These are phyloP conservation scores for Coemansia javaensis DNA, from an alignment of 192 early-diverging fungal genomes.

Conservation along the genomic window DNA sequence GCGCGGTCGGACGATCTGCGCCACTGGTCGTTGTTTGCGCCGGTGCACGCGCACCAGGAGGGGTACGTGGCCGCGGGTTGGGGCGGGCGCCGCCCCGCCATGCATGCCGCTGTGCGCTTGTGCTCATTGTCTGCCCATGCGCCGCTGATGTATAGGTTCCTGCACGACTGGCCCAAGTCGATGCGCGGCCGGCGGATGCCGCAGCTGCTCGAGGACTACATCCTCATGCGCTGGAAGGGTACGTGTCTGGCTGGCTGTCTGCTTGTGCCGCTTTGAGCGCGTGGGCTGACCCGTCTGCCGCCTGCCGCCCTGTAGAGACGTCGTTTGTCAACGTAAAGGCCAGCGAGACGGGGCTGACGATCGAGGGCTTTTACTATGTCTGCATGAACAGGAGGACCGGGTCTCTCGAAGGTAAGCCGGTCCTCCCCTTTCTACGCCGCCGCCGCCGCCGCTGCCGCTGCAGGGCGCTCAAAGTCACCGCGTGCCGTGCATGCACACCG, in stretches of 20 bases:
- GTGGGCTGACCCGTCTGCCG: too few species aligned
- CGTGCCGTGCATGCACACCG: not conserved
- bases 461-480: not conserved
- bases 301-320: slow-evolving; percentile 22
- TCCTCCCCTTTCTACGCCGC: too few species aligned
- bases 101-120: too few species aligned
- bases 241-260: not conserved
- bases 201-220: slow-evolving; percentile 54
- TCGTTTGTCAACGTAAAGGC: slow-evolving; percentile 55
- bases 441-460: too few species aligned
- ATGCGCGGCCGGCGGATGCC: slow-evolving; percentile 44
- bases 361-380: slow-evolving; percentile 66
- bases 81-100: not conserved
- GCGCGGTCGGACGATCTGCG: slow-evolving; percentile 16
- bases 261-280: too few species aligned
- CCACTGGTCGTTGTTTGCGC: slow-evolving; percentile 39
- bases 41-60: slow-evolving; percentile 12
- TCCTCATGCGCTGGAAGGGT: slow-evolving; percentile 72
- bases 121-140: slow-evolving; percentile 23
- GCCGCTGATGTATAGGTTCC: slow-evolving; percentile 7
- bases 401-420: slow-evolving; percentile 52
- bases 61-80: slow-evolving; percentile 32
- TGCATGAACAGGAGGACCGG: slow-evolving; percentile 59
- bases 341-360: slow-evolving; percentile 56
- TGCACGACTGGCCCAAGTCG: slow-evolving; percentile 26